phyloP scores from a whole-genome alignment of 2,329 filamentous ascomycete species.

The Verticillium albo-atrum region DNA sequence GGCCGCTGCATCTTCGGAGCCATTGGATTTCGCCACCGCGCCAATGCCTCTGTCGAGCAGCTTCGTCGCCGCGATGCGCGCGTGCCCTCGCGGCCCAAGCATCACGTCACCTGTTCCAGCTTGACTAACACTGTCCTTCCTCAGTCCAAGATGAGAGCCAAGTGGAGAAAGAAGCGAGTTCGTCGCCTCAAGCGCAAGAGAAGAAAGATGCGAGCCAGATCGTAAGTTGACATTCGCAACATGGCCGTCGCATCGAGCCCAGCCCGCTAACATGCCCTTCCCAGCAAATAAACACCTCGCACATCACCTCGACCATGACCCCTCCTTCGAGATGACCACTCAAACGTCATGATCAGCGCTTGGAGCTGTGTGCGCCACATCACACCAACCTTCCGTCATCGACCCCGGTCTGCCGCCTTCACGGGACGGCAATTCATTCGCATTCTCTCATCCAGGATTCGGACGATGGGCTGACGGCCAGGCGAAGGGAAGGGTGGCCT shows the following conservation, averaged over 20 bases:
- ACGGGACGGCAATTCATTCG: background rate
- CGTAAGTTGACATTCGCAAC: constrained; percentile 56
- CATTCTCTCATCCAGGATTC: background rate
- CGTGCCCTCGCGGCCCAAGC: background rate
- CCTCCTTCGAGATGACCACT: constrained; percentile 26
- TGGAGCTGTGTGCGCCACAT: constrained; percentile 3
- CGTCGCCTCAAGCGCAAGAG: constrained; percentile 99
- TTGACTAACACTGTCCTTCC: constrained; percentile 9
- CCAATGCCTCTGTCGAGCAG: background rate
- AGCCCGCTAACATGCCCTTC: constrained; percentile 23
- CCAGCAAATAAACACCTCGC: constrained; percentile 65
- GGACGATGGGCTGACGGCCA: background rate
- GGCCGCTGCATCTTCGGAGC: background rate
- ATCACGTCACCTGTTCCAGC: background rate
- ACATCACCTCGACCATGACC: constrained; percentile 50
- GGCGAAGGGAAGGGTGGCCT: background rate
- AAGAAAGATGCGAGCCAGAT: constrained; percentile 98
- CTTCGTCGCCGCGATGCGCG: background rate
- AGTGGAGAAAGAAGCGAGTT: constrained; percentile 99
- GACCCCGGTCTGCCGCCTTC: background rate
- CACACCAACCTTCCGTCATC: background rate
- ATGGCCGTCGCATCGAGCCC: constrained; percentile 1
- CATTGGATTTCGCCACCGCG: background rate
- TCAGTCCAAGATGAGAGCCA: constrained; percentile 75
- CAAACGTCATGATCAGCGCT: constrained; percentile 4